These are phyloP conservation scores for Hymenoscyphus scutula DNA, from an alignment of 2,329 filamentous ascomycete species.

Conservation along the genomic window DNA sequence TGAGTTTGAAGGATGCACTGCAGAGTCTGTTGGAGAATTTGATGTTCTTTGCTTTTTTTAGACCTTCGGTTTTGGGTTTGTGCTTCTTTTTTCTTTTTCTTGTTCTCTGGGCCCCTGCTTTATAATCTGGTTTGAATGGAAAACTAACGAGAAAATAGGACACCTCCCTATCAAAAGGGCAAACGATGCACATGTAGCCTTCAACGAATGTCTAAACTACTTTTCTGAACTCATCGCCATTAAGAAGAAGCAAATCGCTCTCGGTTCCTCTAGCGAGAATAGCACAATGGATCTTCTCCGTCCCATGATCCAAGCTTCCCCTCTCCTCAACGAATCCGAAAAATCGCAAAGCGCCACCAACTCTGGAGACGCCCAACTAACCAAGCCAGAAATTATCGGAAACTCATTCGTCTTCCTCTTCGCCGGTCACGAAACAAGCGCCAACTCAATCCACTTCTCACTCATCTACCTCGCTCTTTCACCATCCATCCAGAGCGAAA, in stretches of 20 bases:
- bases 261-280: constrained; percentile 25
- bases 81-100: neutral
- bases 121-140: no score
- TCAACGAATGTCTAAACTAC: constrained; percentile 49
- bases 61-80: constrained; percentile 44
- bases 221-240: constrained; percentile 49
- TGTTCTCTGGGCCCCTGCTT: neutral
- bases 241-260: constrained; percentile 25
- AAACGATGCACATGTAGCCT: constrained; percentile 41
- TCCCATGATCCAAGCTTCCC: constrained; percentile 26
- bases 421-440: constrained; percentile 38
- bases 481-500: constrained; percentile 17
- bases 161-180: constrained; percentile 42
- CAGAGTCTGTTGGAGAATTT: constrained; percentile 47
- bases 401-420: constrained; percentile 37
- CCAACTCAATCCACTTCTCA: constrained; percentile 34
- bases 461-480: constrained; percentile 32
- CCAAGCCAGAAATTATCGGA: constrained; percentile 33
- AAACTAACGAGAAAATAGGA: constrained; percentile 16
- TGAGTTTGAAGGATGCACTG: constrained; percentile 51
- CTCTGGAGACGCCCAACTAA: constrained; percentile 25
- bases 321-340: constrained; percentile 9
- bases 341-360: neutral
- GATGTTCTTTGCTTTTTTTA: constrained; percentile 46
- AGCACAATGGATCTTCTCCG: constrained; percentile 31